These are phyloP conservation scores for Abelmoschus esculentus DNA, from an alignment of 345 rosid species.

Conservation along the genomic window DNA sequence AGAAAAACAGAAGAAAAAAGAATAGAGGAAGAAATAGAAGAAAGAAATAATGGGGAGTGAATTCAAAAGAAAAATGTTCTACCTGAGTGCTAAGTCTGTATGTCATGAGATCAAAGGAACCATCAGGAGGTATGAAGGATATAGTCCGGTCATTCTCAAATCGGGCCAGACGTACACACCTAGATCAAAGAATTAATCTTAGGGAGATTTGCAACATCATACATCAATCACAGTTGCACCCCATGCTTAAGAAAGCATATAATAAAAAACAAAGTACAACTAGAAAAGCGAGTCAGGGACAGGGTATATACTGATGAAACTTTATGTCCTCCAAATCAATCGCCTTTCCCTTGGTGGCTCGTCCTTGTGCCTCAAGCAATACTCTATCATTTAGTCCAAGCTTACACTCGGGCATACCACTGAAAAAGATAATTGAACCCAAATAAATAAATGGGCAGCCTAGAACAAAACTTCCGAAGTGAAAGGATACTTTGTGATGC, in stretches of 20 bases:
- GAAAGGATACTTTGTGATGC: neutral
- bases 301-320: conserved; percentile 71
- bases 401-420: conserved; percentile 99
- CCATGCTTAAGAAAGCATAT: neutral
- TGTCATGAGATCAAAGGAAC: conserved; percentile 94
- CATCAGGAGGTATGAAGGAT: conserved; percentile 98
- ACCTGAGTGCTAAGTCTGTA: conserved; percentile 98
- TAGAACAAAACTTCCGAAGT: neutral
- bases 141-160: conserved; percentile 94
- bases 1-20: neutral
- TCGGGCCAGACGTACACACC: conserved; percentile 94
- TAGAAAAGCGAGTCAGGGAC: conserved; percentile 3
- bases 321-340: conserved; percentile 95
- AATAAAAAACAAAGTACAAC: neutral
- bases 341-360: conserved; percentile 88
- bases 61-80: conserved; percentile 11
- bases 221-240: neutral
- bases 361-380: conserved; percentile 91
- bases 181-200: conserved; percentile 20
- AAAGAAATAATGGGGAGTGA: neutral
- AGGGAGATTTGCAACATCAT: neutral
- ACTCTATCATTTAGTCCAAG: conserved; percentile 94
- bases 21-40: neutral
- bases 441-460: conserved; percentile 1
- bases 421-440: conserved; percentile 24